Evolutionary conservation across 2,329 filamentous ascomycete genomes (phyloP).

Genomic region (Cordyceps tenuipes): DNA sequence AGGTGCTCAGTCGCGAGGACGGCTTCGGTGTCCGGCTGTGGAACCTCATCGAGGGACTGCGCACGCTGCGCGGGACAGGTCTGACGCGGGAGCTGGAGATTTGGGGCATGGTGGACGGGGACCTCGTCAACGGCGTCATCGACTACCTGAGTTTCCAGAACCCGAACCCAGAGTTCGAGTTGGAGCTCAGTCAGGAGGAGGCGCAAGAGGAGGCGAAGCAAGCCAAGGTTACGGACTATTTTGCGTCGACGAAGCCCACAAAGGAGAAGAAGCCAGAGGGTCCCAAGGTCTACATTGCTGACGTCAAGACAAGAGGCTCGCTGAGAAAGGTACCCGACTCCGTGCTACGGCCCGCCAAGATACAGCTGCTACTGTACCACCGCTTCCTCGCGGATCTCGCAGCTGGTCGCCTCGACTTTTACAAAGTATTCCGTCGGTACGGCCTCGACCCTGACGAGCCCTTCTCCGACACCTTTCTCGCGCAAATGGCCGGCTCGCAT

Average conservation of each 20-base stretch:
- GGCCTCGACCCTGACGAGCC: conserved; percentile 52
- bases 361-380: conserved; percentile 88
- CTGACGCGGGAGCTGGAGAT: conserved; percentile 70
- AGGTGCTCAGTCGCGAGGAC: conserved; percentile 69
- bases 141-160: conserved; percentile 75
- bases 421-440: conserved; percentile 63
- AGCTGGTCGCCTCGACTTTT: conserved; percentile 59
- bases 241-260: conserved; percentile 20
- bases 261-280: not conserved
- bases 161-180: conserved; percentile 63
- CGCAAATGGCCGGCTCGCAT: conserved; percentile 62
- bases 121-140: conserved; percentile 82
- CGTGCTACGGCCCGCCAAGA: conserved; percentile 65
- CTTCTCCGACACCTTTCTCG: conserved; percentile 75
- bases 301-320: conserved; percentile 76
- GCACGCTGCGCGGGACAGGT: conserved; percentile 62
- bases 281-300: conserved; percentile 61
- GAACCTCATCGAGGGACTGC: conserved; percentile 83
- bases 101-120: conserved; percentile 75
- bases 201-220: conserved; percentile 23
- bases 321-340: conserved; percentile 56
- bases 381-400: conserved; percentile 72
- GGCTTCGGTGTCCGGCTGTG: conserved; percentile 73
- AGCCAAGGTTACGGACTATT: conserved; percentile 33
- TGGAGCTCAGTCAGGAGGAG: conserved; percentile 37